Evolutionary conservation across 169 alveolate genomes (phyloP), one percentile per base, ranked within the genome.

Genomic region (Miamiensis avidus): DNA sequence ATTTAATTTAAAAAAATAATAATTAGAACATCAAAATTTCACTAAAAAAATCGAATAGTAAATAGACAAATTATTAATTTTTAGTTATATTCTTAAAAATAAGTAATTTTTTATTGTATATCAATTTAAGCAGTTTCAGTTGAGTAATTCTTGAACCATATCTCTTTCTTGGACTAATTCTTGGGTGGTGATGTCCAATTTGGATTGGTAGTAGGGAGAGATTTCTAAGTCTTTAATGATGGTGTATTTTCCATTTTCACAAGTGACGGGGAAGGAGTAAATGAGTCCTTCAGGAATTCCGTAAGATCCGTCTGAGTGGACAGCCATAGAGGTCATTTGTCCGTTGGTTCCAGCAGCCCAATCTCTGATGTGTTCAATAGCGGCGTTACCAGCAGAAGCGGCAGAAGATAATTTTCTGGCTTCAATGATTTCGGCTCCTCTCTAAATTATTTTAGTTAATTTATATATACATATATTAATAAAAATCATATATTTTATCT

Each of bases 351-450:
- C 96, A 31, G 64, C 32, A 33, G 77, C 93, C 96, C 97, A 94
- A 81, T 92, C 96, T 76, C 95, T 89, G 85, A 94, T 91, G 90
- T 94, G 97, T 76, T 91, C 94, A 76, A 94, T 83, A 11, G 97
- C 94, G 31, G 97, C 96, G 65, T 78, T 89, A 27, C 91, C 96
- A 75, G 96, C 97, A n/a, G 96, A 93, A 29, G 94, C 93, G 29
- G 96, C 97, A 76, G 89, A 91, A 30, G 97, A 91, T 78, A 90
- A 82, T 74, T 94, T 93, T 89, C 95, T 94, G 25, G 94, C 97
- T 27, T 91, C 87, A 78, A 96, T 92, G 78, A 96, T 93, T 82
- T 89, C 97, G 75, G 96, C 97, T 49, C 98, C 98, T 84, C 98
- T 86, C 86, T 92, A 91, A n/a, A n/a, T n/a, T n/a, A n/a, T n/a